Base-by-base conservation (phyloP, 140 eudicot species). In the Ambrosia hybrid region DNA sequence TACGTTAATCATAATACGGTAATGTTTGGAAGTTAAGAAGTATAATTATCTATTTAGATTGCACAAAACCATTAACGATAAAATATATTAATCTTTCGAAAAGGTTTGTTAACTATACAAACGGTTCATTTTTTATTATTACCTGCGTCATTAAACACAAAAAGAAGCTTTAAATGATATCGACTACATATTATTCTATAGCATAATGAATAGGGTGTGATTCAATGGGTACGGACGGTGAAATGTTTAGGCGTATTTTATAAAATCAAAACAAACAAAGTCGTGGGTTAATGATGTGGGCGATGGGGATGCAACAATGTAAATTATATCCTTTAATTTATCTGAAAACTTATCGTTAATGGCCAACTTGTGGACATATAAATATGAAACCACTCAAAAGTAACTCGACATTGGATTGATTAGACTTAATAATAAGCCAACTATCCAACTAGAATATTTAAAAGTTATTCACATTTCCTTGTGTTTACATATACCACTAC, bases 201-300 rank as follows among this genome's bases (percentile, higher is more conserved):
- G 38, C 57, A 38, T 17, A 39, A 56, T 39, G 39, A 46, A 68
- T 49, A 2, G 45, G 59, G 73, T 17, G 73, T 17, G 56, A 37
- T 39, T 41, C 45, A 10, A 11, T 57, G 67, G 21, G 56, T 57
- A 71, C 12, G 62, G 51, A 68, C n/a, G 62, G 73, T 68, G 45
- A 51, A 68, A 30, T 3, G 34, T 21, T 21, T 21, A 21, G 34
- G 34, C 34, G 2, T 30, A 30, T 30, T 13, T 51, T 51, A 13
- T 36, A 48, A 33, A 46, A 15, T 38, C 37, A 37, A 71, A 67
- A 48, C 2, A 17, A 67, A 66, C 12, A 49, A 68, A 68, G 73
- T 57, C 26, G 13, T 57, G 43, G 67, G 68, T 71, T 71, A 71
- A 71, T 71, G 76, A 57, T 71, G 46, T 39, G 5, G 14, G 67